A percentile compares a stretch with the other conserved stretches of the same genome.
Conservation (phyloP, 2,329 filamentous ascomycete species). For the Pseudopyricularia cyperi region DNA sequence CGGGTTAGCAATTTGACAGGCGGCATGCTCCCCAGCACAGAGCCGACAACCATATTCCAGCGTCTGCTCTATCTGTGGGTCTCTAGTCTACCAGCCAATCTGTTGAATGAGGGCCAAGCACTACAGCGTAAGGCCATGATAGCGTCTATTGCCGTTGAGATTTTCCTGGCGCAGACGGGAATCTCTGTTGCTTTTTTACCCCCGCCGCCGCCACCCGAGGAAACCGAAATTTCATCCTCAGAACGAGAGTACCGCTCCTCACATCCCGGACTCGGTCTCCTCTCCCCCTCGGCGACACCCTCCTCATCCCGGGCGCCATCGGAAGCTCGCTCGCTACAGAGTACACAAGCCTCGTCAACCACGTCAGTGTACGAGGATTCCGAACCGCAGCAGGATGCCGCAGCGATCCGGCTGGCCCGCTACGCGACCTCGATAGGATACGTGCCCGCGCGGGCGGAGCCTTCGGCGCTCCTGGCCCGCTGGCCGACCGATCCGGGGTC, state of each 20-base stretch:
- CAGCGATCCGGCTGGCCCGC: not conserved
- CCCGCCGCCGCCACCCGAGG: not conserved
- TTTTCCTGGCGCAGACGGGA: conserved; percentile 10
- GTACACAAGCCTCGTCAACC: not conserved
- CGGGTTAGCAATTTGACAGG: not conserved
- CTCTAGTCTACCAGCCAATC: not conserved
- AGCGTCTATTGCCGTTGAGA: conserved; percentile 4
- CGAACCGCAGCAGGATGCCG: not conserved
- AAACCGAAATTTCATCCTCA: not conserved
- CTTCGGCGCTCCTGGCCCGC: not conserved
- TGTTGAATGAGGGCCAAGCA: not conserved
- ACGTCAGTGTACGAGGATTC: not conserved
- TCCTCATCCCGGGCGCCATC: not conserved
- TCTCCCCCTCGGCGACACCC: not conserved
- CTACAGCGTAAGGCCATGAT: conserved; percentile 5
- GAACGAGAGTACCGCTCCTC: not conserved
- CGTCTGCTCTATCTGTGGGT: conserved; percentile 5
- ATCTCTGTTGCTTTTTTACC: conserved; percentile 4
- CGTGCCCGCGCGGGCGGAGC: not conserved
- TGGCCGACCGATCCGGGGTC: not conserved
- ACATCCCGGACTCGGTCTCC: not conserved
- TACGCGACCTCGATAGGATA: conserved; percentile 1
- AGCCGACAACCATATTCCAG: conserved; percentile 2
- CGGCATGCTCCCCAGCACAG: not conserved
- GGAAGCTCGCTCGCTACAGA: not conserved